These are phyloP conservation scores for Wickerhamomyces rabaulensis DNA, from an alignment of 805 yeast genomes.

Conservation along the genomic window DNA sequence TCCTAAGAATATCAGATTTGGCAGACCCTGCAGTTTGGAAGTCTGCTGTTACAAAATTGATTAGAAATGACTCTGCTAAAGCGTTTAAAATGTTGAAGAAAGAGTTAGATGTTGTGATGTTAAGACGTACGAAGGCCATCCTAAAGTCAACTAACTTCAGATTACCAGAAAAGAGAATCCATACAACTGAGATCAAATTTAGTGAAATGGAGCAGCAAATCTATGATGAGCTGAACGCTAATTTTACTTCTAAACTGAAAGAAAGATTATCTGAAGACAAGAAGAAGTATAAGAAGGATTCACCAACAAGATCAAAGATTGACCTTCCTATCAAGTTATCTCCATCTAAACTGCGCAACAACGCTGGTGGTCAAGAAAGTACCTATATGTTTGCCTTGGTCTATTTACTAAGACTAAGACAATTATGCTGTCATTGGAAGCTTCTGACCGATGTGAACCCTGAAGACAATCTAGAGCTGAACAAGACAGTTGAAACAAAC, in stretches of 20 bases:
- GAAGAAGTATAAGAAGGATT: neutral
- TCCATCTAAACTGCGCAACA: neutral
- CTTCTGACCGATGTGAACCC: conserved; percentile 4
- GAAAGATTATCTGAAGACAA: neutral
- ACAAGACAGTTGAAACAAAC: neutral
- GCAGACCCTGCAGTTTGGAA: conserved; percentile 15
- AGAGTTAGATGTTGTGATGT: conserved; percentile 32
- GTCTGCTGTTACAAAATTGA: conserved; percentile 32
- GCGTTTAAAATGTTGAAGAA: conserved; percentile 24
- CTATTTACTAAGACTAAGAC: conserved; percentile 31
- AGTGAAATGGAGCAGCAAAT: conserved; percentile 21
- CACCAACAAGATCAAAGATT: neutral
- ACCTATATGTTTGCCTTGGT: conserved; percentile 24
- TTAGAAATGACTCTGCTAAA: conserved; percentile 34
- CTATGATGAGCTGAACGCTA: conserved; percentile 20
- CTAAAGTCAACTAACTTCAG: conserved; percentile 20
- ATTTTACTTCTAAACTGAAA: neutral
- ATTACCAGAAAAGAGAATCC: conserved; percentile 17
- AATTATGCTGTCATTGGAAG: conserved; percentile 32
- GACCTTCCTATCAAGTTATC: neutral
- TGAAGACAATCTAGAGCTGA: neutral
- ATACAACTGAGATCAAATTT: conserved; percentile 20
- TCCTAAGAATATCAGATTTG: conserved; percentile 31
- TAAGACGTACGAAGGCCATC: conserved; percentile 40
- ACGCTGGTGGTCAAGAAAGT: neutral